Evolutionary conservation across 2,329 filamentous ascomycete species (phyloP).

Genomic region (Fusarium sp.): DNA sequence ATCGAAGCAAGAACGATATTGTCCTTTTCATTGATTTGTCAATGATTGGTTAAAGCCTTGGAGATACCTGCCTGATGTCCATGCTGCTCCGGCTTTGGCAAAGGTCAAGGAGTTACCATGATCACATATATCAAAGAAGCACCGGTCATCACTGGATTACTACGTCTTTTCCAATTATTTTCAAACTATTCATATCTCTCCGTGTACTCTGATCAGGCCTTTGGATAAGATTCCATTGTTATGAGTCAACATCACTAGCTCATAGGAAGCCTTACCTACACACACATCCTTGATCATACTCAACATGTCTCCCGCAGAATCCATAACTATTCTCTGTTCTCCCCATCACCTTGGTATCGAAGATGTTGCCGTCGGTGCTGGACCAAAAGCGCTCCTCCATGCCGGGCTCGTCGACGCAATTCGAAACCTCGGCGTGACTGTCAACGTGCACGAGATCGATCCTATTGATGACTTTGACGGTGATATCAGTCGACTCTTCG

Average conservation of each 20-base stretch:
- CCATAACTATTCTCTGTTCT: background rate
- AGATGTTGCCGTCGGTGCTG: background rate
- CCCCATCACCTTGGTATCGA: background rate
- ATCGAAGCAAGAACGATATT: background rate
- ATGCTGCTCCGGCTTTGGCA: background rate
- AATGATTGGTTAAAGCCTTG: background rate
- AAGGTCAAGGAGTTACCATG: background rate
- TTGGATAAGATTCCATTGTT: background rate
- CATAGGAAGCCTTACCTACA: background rate
- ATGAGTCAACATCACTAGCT: background rate
- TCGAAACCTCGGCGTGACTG: background rate
- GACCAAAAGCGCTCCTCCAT: background rate
- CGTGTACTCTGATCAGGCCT: background rate
- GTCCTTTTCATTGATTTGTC: background rate
- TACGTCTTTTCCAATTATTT: too few relatives aligned
- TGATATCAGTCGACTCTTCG: slow-evolving; percentile 10
- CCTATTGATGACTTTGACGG: background rate
- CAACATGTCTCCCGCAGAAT: background rate
- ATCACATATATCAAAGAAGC: background rate
- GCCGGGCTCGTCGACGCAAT: background rate
- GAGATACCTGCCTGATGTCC: background rate
- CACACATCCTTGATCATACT: background rate
- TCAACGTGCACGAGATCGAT: background rate
- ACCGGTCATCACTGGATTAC: too few relatives aligned
- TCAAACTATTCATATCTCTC: background rate